phyloP scores from a whole-genome alignment of 495 filamentous ascomycete species.

The Coniosporium apollinis region DNA sequence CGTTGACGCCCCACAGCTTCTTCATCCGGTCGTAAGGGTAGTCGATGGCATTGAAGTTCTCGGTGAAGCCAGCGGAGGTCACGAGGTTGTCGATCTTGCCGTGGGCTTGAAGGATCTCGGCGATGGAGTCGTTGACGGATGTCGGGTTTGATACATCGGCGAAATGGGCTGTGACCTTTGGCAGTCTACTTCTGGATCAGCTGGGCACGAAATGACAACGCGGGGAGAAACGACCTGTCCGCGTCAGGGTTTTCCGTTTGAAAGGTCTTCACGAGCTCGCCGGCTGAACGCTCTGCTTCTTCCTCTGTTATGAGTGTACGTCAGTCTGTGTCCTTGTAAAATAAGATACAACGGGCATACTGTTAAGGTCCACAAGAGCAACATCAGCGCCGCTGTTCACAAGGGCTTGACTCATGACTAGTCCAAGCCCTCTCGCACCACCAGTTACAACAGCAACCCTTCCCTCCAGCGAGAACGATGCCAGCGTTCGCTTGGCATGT shows the following conservation, averaged over 20 bases:
- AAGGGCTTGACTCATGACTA: conserved; percentile 84
- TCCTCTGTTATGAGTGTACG: conserved; percentile 37
- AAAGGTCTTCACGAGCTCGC: conserved; percentile 55
- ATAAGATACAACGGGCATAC: conserved; percentile 31
- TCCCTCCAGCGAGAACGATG: conserved; percentile 61
- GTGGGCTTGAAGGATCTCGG: conserved; percentile 52
- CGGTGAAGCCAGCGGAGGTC: conserved; percentile 88
- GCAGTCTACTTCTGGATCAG: conserved; percentile 31
- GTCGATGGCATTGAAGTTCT: conserved; percentile 79
- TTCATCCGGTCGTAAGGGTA: conserved; percentile 80
- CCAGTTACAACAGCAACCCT: conserved; percentile 70
- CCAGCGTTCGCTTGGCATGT: conserved; percentile 55
- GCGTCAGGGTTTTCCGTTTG: conserved; percentile 59
- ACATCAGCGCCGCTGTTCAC: conserved; percentile 75
- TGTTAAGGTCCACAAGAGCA: conserved; percentile 85
- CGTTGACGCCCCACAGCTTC: conserved; percentile 88
- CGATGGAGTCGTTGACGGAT: conserved; percentile 55
- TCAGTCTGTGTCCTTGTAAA: conserved; percentile 3
- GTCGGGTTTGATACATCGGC: conserved; percentile 66
- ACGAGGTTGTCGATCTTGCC: conserved; percentile 81
- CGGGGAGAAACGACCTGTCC: conserved; percentile 36
- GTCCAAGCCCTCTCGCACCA: conserved; percentile 67
- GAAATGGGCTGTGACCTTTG: conserved; percentile 77
- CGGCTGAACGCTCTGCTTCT: conserved; percentile 62
- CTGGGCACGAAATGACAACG: conserved; percentile 2